Evolutionary conservation across 169 alveolate genomes (phyloP), one percentile per base, ranked within the genome.

Genomic region (Cryptosporidium sp.): DNA sequence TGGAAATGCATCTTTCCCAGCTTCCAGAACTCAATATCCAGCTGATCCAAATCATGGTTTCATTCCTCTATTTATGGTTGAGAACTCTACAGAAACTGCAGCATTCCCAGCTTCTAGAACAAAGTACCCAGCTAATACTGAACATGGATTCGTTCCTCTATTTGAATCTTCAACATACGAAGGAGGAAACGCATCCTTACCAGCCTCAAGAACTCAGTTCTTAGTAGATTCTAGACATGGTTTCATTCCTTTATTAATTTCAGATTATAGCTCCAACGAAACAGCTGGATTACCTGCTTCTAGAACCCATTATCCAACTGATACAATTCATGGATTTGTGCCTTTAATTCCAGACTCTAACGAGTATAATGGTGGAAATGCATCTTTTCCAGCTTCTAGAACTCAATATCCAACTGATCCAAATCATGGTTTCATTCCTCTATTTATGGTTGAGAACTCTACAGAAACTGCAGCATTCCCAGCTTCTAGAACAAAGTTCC

Each of bases 321-420:
- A 80, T 39, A 3, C 69, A 53, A 37, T 1, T 14, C 89, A 80
- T 51, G 35, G 75, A 0, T 80, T 60, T 21, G 8, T 65, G 12
- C 89, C 89, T 1, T 6, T 56, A 5, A 2, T 18, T 65, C 72
- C 0, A 65, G 72, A 37, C 70, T 23, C 14, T n/a, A 69, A 7
- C 68, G 26, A 23, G 9, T n/a, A n/a, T 58, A n/a, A 29, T 2
- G 35, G 16, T 12, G 12, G 29, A 16, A 73, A 73, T 3, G 39
- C 86, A 21, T n/a, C 69, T n/a, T 58, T 73, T 0, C 86, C 86
- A 16, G 86, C 58, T 8, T 73, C 86, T 0, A 73, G 86, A 31
- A 51, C 72, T 3, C 7, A 53, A 6, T n/a, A 1, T 3, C 80
- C 73, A 39, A 14, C 56, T 7, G 61, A 62, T 21, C 9, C 69